Base-by-base conservation (phyloP, 2,329 filamentous ascomycete genomes). In the Bipolaris cookei region DNA sequence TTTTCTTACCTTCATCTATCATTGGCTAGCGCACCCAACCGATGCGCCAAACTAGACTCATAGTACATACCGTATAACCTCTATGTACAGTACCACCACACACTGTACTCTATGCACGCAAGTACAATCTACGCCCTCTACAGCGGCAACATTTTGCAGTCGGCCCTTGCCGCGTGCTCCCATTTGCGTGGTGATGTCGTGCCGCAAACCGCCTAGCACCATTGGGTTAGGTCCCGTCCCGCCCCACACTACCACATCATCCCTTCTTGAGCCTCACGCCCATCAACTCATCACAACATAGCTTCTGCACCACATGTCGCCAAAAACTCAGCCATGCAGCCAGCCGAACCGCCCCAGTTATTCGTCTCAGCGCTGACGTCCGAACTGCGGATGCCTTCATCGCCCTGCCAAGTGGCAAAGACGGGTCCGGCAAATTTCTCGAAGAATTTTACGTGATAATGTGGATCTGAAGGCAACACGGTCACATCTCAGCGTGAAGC, bases 401-500 rank as follows among this genome's bases (percentile, higher is more conserved):
- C 56, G 58, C 51, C 21, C 21, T 58, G 65, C 64, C 64, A 67
- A 69, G 66, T 58, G 51, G 49, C 41, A 49, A 55, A 63, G 48
- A 51, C 61, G 58, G 66, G 62, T 35, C 51, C 43, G 62, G 57
- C 59, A 66, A 63, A 50, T 65, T 67, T 70, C 54, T 68, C 61
- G 63, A 70, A 70, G 63, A 65, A 20, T 69, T 69, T 71, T 70
- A 67, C 65, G 63, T 70, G 53, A 71, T 63, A 67, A 18, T 70
- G 69, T 72, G 70, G 70, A 68, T 59, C 68, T 41, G 18, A 34
- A 23, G 30, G 58, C 54, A 61, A 65, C 45, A 61, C 61, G 51
- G 58, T 61, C 56, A 56, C 65, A 58, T 66, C 57, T 54, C 55
- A 59, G 43, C 52, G 55, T 51, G 58, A 54, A 61, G 59, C 68